Conservation (phyloP, 2,329 filamentous ascomycete species). For the Clonostachys chloroleuca region DNA sequence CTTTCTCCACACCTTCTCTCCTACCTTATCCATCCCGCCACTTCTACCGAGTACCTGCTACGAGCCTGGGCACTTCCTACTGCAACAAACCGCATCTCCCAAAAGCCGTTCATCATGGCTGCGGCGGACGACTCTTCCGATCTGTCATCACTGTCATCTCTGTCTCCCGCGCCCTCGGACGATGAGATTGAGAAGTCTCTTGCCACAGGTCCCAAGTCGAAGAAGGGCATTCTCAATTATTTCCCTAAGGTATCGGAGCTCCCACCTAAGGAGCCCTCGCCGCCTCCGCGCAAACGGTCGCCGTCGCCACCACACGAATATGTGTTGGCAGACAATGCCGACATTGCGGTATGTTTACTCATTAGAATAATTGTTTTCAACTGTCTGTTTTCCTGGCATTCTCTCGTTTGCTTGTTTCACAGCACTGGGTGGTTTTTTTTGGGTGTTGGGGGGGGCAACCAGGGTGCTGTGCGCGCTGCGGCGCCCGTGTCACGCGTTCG, state of each 20-base stretch:
- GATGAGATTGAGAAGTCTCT: conserved; percentile 43
- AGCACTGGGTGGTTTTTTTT: neutral
- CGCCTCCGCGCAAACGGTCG: conserved; percentile 71
- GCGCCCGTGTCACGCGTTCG: conserved; percentile 46
- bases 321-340: conserved; percentile 82
- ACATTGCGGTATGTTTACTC: conserved; percentile 73
- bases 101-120: conserved; percentile 39
- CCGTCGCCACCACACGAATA: conserved; percentile 89
- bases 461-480: conserved; percentile 15
- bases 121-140: conserved; percentile 60
- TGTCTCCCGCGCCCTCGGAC: conserved; percentile 38
- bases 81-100: conserved; percentile 14
- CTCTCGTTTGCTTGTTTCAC: neutral
- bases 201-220: conserved; percentile 33
- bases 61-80: neutral
- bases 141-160: conserved; percentile 52
- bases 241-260: conserved; percentile 53
- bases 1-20: conserved; percentile 16
- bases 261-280: conserved; percentile 53
- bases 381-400: neutral
- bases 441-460: conserved; percentile 11
- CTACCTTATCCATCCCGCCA: too few relatives aligned
- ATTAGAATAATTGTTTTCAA: neutral
- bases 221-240: conserved; percentile 63
- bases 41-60: too few relatives aligned